Evolutionary conservation across 345 rosid species (phyloP).

Genomic region (Pistacia atlantica): DNA sequence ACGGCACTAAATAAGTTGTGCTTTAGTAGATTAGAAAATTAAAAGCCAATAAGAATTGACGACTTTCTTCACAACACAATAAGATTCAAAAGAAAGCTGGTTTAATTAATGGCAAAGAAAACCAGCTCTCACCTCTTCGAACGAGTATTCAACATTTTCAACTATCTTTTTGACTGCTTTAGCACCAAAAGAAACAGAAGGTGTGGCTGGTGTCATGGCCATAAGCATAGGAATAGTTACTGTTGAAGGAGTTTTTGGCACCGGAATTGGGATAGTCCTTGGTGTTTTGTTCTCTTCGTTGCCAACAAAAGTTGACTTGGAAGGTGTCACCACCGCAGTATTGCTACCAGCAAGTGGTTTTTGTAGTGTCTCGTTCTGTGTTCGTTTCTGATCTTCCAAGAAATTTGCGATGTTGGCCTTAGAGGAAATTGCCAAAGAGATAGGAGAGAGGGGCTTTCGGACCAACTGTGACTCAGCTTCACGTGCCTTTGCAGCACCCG

Average conservation of each 20-base stretch:
- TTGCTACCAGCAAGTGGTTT: conserved; percentile 18
- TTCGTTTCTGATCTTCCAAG: conserved; percentile 38
- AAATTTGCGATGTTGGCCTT: conserved; percentile 48
- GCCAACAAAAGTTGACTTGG: conserved; percentile 15
- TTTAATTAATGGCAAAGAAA: conserved; percentile 10
- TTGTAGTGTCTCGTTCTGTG: conserved; percentile 24
- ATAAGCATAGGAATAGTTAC: conserved; percentile 54
- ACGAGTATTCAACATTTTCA: conserved; percentile 38
- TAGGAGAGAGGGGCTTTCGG: conserved; percentile 67
- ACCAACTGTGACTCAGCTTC: conserved; percentile 31
- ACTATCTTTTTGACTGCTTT: conserved; percentile 17
- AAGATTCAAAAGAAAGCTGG: background rate
- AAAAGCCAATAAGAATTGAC: conserved; percentile 14
- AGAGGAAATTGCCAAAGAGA: conserved; percentile 38
- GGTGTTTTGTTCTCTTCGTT: conserved; percentile 44
- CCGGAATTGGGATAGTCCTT: conserved; percentile 30
- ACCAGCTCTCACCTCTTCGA: conserved; percentile 54
- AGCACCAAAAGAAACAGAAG: conserved; percentile 20
- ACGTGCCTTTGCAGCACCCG: conserved; percentile 29
- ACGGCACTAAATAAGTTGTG: background rate
- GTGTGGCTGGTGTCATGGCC: conserved; percentile 63
- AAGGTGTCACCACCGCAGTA: conserved; percentile 20
- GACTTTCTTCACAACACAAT: background rate
- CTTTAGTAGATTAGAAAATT: background rate
- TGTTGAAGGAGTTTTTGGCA: conserved; percentile 53